Conservation (phyloP, 2,329 filamentous ascomycete genomes). For the Diaporthe longicolla region DNA sequence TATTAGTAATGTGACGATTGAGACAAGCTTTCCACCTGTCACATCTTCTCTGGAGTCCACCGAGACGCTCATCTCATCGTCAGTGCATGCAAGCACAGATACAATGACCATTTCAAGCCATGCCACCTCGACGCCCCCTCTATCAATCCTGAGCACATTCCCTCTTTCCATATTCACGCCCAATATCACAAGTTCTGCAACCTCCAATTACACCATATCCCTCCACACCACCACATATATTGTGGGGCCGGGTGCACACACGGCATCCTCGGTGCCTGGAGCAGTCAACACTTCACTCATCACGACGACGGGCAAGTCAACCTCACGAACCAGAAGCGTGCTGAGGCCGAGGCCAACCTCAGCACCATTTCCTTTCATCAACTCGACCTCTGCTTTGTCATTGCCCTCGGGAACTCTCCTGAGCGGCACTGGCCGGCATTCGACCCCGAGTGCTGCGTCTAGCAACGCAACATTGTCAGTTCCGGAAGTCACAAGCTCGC, state of each 20-base stretch:
- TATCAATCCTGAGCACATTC: slow-evolving; percentile 10
- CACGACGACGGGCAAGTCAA: slow-evolving; percentile 6
- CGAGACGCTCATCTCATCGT: background rate
- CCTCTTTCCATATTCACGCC: slow-evolving; percentile 26
- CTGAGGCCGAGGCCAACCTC: background rate
- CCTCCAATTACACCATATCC: background rate
- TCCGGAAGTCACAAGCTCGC: background rate
- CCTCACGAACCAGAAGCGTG: slow-evolving; percentile 10
- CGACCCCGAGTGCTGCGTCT: background rate
- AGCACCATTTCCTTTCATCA: slow-evolving; percentile 10
- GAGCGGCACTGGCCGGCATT: background rate
- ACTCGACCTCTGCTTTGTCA: background rate
- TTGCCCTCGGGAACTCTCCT: background rate
- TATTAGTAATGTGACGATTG: background rate
- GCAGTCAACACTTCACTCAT: background rate
- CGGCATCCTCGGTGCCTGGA: background rate
- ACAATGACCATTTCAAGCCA: background rate
- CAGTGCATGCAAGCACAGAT: background rate
- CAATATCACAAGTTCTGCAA: background rate
- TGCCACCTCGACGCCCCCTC: background rate
- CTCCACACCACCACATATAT: background rate
- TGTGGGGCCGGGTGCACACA: background rate
- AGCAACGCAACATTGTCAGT: background rate
- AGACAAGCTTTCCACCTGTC: slow-evolving; percentile 11
- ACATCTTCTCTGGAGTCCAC: background rate